Base-by-base conservation (phyloP, 768 basidiomycete species). In the Mycena sanguinolenta region DNA sequence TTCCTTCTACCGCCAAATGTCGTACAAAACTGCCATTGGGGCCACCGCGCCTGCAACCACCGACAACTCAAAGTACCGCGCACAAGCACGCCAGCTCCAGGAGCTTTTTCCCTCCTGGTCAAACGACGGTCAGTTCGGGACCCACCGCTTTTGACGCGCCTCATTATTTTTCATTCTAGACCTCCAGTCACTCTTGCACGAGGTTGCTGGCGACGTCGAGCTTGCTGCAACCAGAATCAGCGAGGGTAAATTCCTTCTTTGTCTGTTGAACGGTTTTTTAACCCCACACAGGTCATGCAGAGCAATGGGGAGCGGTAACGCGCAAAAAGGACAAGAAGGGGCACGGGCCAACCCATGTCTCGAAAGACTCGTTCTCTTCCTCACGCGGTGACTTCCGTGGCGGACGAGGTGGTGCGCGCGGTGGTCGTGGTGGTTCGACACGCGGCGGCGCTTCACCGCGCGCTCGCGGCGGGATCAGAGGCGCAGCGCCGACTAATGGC, bases 261-360 rank as follows among this genome's bases (percentile, higher is more conserved):
- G 66, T 53, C 68, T 65, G 62, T 67, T 70, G 69, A 58, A 73
- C 62, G 64, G 58, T 28, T 69, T 75, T 57, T 70, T 79, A 60
- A 76, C 38, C 39, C 66, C 59, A 64, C 58, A 60, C 77, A 95
- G 94, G 94, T 76, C 85, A 85, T 73, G 92, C 87, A 55, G 89
- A 91, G 78, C 92, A 91, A 76, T 96, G 94, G 94, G 94, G 88
- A 60, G 89, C 93, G 63, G 94, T 95, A 66, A 89, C 89, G 71
- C 91, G 89, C 80, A 95, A 95, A 88, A 96, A 94, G 84, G 93
- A 95, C 80, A 95, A 95, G 86, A 95, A 94, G 82, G 69, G 82
- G 10, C 32, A 34, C 32, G 32, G 32, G 32, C 32, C 32, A 34
- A 59, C 81, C 44, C 85, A 87, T 49, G 59, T 82, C 46, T 78